Conservation (phyloP, 2,329 filamentous ascomycete genomes). For the Simplicillium sp. region DNA sequence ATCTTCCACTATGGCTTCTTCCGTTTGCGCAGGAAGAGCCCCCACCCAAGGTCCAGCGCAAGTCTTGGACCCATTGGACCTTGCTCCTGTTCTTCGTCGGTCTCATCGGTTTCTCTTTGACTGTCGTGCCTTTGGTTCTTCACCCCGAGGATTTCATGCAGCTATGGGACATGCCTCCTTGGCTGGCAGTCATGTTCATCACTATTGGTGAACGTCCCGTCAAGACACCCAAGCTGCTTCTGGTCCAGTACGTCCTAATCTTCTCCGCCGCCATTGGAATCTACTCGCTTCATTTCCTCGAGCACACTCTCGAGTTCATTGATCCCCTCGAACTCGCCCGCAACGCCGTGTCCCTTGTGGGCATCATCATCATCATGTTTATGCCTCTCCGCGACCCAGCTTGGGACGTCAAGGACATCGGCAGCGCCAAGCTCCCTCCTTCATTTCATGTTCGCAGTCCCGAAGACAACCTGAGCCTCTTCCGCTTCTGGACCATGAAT, state of each 20-base stretch:
- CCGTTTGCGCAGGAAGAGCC: slow-evolving; percentile 32
- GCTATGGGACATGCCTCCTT: slow-evolving; percentile 27
- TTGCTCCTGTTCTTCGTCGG: slow-evolving; percentile 22
- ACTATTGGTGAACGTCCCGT: slow-evolving; percentile 26
- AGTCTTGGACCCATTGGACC: slow-evolving; percentile 29
- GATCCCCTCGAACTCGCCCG: slow-evolving; percentile 15
- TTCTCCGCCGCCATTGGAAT: slow-evolving; percentile 19
- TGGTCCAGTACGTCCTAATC: slow-evolving; percentile 27
- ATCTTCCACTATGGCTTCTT: slow-evolving; percentile 28
- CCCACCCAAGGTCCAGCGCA: slow-evolving; percentile 12
- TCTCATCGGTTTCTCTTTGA: slow-evolving; percentile 22
- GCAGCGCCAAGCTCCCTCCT: slow-evolving; percentile 14
- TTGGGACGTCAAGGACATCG: slow-evolving; percentile 22
- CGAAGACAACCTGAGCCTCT: slow-evolving; percentile 70
- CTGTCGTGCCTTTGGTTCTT: slow-evolving; percentile 19
- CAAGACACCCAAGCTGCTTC: slow-evolving; percentile 29
- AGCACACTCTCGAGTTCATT: slow-evolving; percentile 10
- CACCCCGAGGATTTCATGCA: slow-evolving; percentile 15
- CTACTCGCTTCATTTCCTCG: slow-evolving; percentile 20
- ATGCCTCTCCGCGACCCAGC: slow-evolving; percentile 27
- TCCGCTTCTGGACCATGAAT: slow-evolving; percentile 76
- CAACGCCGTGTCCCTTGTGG: slow-evolving; percentile 13
- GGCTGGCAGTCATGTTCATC: slow-evolving; percentile 26
- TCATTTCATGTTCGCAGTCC: slow-evolving; percentile 48
- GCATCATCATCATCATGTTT: slow-evolving; percentile 20